Evolutionary conservation across 768 basidiomycete genomes (phyloP).

Genomic region (Hypsizygus marmoreus): DNA sequence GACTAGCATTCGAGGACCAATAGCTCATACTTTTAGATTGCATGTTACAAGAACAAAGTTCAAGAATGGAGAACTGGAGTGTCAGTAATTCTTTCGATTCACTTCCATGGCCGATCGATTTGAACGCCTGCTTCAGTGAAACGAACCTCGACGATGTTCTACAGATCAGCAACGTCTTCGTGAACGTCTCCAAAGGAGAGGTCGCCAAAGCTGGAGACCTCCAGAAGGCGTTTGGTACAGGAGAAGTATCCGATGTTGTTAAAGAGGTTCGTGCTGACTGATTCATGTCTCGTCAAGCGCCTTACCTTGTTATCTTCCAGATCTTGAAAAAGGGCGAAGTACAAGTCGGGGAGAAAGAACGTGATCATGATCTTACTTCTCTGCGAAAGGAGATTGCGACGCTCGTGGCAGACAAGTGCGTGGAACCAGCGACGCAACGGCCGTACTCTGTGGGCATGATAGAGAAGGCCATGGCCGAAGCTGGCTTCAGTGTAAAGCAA

Average conservation of each 20-base stretch:
- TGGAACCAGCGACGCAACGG: conserved; percentile 86
- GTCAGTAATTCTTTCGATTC: conserved; percentile 43
- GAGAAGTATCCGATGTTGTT: conserved; percentile 69
- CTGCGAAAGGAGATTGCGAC: conserved; percentile 90
- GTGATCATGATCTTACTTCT: conserved; percentile 84
- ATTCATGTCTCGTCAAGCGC: background rate
- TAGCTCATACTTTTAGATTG: conserved; percentile 58
- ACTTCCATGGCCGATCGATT: background rate
- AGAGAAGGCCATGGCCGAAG: conserved; percentile 96
- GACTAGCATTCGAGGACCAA: background rate
- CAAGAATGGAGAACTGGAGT: conserved; percentile 94
- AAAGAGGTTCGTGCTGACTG: conserved; percentile 60
- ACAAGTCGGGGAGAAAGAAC: conserved; percentile 96
- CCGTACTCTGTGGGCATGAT: conserved; percentile 96
- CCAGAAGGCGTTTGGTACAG: conserved; percentile 87
- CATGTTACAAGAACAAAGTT: conserved; percentile 99
- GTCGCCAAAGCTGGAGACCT: conserved; percentile 88
- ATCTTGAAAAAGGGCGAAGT: conserved; percentile 96
- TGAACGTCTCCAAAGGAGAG: conserved; percentile 96
- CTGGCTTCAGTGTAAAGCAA: conserved; percentile 87
- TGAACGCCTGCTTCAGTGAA: conserved; percentile 53
- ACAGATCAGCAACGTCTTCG: conserved; percentile 94
- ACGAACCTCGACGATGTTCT: conserved; percentile 93
- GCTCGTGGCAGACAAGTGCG: conserved; percentile 92
- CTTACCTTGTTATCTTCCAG: conserved; percentile 36